Base-by-base conservation (phyloP, 257 asterid species). In the Plantago major region DNA sequence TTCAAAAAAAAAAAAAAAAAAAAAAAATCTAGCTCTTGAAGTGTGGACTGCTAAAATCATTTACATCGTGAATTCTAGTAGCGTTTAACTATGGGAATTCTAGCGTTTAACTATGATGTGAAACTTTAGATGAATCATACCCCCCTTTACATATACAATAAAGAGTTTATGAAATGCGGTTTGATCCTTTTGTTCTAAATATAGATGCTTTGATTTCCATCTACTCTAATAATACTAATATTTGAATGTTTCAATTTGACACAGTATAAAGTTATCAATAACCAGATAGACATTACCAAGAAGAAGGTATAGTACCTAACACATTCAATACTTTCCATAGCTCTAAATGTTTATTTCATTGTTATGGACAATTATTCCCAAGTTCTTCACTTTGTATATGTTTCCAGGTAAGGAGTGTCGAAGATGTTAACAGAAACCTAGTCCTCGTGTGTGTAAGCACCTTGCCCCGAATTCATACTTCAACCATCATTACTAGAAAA, bases 351-450 rank as follows among this genome's bases (percentile, higher is more conserved):
- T 22, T 22, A 22, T 22, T 1, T 22, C 2, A 22, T 22, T 22
- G 26, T 22, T 22, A 22, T 22, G 26, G 26, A 22, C 1, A 2
- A 5, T 55, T 14, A 17, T 44, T 14, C 18, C 4, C 5, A 30
- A 2, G 37, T 33, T 10, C 14, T 58, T 43, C 0, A 2, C 47
- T 15, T 50, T 19, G 8, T 56, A 17, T 16, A 19, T 14, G 9
- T 33, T 49, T 50, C 67, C 82, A 93, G 99, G 1, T 76, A 6
- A 82, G 88, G 72, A 89, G 87, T 65, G 95, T 79, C 45, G 90
- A 93, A 66, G 97, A 87, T 53, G 85, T 93, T 48, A 88, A 89
- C 75, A 80, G 78, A 56, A 79, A 76, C 53, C 89, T 85, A 54
- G 63, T 81, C 16, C 90, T 83, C 22, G 89, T 83, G 65, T 75